Base-by-base conservation (phyloP, 1,139 yeast genomes). In the Blastobotrys petasosporus region DNA sequence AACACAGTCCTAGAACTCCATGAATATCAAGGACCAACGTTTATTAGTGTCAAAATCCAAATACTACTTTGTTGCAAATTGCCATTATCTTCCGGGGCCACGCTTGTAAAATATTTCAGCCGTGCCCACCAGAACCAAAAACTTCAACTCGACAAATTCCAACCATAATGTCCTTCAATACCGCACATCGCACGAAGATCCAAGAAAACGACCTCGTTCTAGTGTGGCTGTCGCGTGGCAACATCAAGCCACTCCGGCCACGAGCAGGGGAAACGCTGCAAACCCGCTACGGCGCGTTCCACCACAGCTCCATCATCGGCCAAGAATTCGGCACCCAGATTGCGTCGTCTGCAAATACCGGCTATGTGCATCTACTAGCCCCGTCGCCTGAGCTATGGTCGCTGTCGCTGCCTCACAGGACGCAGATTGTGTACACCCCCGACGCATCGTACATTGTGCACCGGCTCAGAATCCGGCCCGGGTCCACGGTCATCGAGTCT, bases 361-460 rank as follows among this genome's bases (percentile, higher is more conserved):
- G 98, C 0, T 94, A 87, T 60, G 79, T 94, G 41, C 95, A 92
- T 61, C 70, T 92, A 29, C 67, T 94, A 41, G 90, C 85, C 49
- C 97, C 98, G 1, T 82, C 95, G 0, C 94, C 99, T 0, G 99
- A 94, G 65, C 69, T 92, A 32, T 94, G 99, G 99, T 85, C 97
- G 0, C 63, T 86, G 29, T 87, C 97, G 0, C 71, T 94, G 42
- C 97, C 98, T 1, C 99, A 94, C 63, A 75, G 99, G 64, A 94
- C 99, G 0, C 99, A 94, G 68, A 92, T 94, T 56, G 97, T 94
- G 0, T 94, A 94, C 63, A 85, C 97, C 0, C 95, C 95, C 7
- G 99, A 94, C 62, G 85, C 96, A 2, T 80, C 95, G 28, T 92
- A 87, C 60, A 88, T 94, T 48, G 76, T 85, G 54, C 95, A 90